Conservation (phyloP, 2,329 filamentous ascomycete genomes). For the Plectosphaerella plurivora region DNA sequence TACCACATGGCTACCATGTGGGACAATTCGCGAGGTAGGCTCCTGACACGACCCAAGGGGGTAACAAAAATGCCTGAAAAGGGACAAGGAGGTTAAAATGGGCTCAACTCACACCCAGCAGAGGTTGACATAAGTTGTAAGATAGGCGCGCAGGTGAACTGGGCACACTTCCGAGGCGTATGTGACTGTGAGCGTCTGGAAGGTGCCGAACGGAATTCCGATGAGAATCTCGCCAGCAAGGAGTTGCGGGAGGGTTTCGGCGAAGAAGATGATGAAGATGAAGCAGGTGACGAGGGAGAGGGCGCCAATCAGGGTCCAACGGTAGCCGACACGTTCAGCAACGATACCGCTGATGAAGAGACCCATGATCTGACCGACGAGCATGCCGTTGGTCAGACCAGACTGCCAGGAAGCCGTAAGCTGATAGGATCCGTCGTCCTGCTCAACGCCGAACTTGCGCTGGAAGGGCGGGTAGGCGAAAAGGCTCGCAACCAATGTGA, state of each 20-base stretch:
- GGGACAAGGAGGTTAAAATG: no score
- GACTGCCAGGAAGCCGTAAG: slow-evolving; percentile 48
- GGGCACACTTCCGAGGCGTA: slow-evolving; percentile 45
- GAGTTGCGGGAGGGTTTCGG: slow-evolving; percentile 32
- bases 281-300: slow-evolving; percentile 33
- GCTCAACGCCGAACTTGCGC: slow-evolving; percentile 29
- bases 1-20: no score
- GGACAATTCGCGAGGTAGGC: no score
- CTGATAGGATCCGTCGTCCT: slow-evolving; percentile 34
- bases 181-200: slow-evolving; percentile 41
- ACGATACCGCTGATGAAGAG: slow-evolving; percentile 44
- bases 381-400: slow-evolving; percentile 42
- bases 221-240: slow-evolving; percentile 42
- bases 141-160: slow-evolving; percentile 40
- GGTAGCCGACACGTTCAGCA: slow-evolving; percentile 40
- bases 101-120: no score
- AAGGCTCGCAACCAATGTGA: slow-evolving; percentile 10
- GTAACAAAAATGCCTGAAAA: no score
- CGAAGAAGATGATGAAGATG: slow-evolving; percentile 46
- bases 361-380: slow-evolving; percentile 45
- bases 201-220: slow-evolving; percentile 41
- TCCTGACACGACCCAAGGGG: no score
- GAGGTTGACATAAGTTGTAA: slow-evolving; percentile 44
- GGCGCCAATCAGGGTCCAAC: slow-evolving; percentile 40
- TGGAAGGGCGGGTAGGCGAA: slow-evolving; percentile 22